Percentiles rank a stretch among this genome's conserved stretches.
Conservation (phyloP, 257 asterid species). For the Thymus quinquecostatus region DNA sequence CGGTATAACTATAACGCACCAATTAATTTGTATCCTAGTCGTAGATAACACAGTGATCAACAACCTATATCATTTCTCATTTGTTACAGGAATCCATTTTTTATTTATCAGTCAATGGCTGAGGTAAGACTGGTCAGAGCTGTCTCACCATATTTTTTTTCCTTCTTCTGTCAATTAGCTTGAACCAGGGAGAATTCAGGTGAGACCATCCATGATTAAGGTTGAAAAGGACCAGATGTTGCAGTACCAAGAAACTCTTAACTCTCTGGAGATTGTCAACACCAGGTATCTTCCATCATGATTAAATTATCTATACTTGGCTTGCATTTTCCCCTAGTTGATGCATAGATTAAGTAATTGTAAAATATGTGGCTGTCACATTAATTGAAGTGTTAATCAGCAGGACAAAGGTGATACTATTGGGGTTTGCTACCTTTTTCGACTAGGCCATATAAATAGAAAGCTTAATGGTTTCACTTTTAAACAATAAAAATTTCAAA, state of each 20-base stretch:
- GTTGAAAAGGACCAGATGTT: slow-evolving; percentile 53
- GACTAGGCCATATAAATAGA: not conserved
- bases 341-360: not conserved
- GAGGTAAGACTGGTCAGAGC: slow-evolving; percentile 14
- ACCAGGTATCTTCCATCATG: slow-evolving; percentile 53
- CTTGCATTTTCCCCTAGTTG: slow-evolving; percentile 20
- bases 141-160: not conserved
- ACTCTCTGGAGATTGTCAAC: slow-evolving; percentile 71
- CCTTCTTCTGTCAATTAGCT: slow-evolving; percentile 45
- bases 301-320: not conserved
- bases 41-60: no score
- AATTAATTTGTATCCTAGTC: no score
- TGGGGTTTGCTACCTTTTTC: not conserved
- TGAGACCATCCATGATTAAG: slow-evolving; percentile 89
- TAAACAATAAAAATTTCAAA: not conserved
- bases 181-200: slow-evolving; percentile 60
- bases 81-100: no score
- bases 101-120: not conserved
- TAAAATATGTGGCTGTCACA: not conserved
- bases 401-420: not conserved
- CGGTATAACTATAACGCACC: no score
- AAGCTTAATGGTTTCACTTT: not conserved
- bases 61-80: no score
- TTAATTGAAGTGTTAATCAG: not conserved
- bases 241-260: slow-evolving; percentile 36